phyloP scores from a whole-genome alignment of 441 rosid species.

The Adansonia gregorii region DNA sequence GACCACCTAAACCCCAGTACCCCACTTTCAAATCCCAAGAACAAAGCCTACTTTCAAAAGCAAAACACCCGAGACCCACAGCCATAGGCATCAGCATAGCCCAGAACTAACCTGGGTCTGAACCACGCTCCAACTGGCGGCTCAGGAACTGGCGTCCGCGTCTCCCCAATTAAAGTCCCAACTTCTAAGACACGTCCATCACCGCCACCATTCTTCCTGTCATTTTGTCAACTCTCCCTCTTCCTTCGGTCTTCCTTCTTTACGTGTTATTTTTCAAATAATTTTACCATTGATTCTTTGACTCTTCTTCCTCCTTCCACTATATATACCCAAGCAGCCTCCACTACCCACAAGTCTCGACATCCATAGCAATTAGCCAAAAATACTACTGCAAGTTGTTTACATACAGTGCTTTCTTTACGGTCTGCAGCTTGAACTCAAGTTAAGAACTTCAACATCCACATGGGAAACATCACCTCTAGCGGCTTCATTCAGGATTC shows the following conservation, averaged over 20 bases:
- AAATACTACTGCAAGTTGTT: background rate
- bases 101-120: background rate
- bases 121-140: constrained; percentile 12
- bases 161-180: background rate
- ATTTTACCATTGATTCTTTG: constrained; percentile 12
- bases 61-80: background rate
- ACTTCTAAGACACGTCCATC: background rate
- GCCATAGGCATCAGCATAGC: background rate
- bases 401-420: background rate
- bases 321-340: background rate
- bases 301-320: background rate
- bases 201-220: background rate
- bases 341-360: background rate
- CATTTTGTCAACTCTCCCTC: background rate
- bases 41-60: background rate
- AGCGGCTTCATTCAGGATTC: background rate
- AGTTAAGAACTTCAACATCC: constrained; percentile 1
- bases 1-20: background rate
- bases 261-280: constrained; percentile 8
- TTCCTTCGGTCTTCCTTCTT: background rate
- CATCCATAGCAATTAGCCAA: background rate
- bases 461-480: constrained; percentile 15
- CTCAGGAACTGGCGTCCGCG: background rate
- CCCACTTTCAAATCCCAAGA: background rate
- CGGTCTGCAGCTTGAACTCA: background rate